Base-by-base conservation (phyloP, 169 alveolate genomes). In the Babesia ovata region DNA sequence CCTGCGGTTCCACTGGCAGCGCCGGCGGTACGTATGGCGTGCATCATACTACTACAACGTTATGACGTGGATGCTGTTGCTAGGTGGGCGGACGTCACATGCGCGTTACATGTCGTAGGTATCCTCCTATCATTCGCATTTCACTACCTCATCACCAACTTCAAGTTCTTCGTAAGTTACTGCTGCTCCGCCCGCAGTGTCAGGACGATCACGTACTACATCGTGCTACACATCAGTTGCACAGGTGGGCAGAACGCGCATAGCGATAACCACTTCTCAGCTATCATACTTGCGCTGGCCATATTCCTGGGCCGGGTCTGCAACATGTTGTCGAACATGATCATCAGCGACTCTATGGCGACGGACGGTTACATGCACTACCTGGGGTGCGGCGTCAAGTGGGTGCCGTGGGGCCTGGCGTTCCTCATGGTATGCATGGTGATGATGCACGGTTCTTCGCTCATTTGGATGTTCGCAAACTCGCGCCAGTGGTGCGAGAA, bases 401-500 rank as follows among this genome's bases (percentile, higher is more conserved):
- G 95, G 95, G 48, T 92, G 36, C 95, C 95, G 19, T 86, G 95
- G 95, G 71, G 54, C 7, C 42, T 86, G 33, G 90, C 93, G n/a
- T 29, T 42, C 49, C 9, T 54, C 54, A 0, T 71, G 26, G 54
- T 71, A 11, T 24, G 70, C 36, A 67, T 56, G 14, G 53, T 81
- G n/a, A 19, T 72, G 22, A 17, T 81, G 48, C 85, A 63, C 22
- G 2, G 28, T 4, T 26, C 72, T 19, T 56, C 79, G 24, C 39
- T 81, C n/a, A 73, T 73, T n/a, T 81, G 88, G 88, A 62, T 81
- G 42, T 81, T 81, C 36, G 85, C 67, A 19, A 81, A 70, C 57
- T 50, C 88, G 22, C 28, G 63, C 46, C 88, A 81, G 58, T 81
- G 88, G 88, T 81, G 88, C 60, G 76, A 44, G 26, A 33, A 63